Base-by-base conservation (phyloP, 345 rosid genomes). In the Boechera divaricarpa region DNA sequence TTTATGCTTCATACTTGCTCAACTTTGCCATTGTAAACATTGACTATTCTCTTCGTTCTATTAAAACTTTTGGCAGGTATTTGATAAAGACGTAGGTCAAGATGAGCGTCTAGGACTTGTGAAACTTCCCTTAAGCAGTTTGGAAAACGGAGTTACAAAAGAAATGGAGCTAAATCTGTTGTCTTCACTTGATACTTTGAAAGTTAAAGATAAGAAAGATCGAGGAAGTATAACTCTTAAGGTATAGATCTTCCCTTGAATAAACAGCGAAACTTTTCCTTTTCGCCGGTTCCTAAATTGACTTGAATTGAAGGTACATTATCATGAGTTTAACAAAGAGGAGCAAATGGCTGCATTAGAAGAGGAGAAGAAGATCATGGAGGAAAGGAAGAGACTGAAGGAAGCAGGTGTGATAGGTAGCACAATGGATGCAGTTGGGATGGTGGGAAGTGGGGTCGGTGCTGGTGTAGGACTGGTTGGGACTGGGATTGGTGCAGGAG, bases 391-490 rank as follows among this genome's bases (percentile, higher is more conserved):
- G 90, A 91, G 85, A 73, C 77, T 91, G 81, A 96, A 93, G 74
- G 99, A 84, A 72, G 91, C 91, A 18, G 99, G 99, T 59, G 89
- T 89, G 59, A 87, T 96, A n/a, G 97, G 94, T 59, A 96, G 99
- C 81, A 93, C 95, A 2, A 83, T 89, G 94, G 98, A 89, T 72
- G 97, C 97, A 16, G 93, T 75, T 51, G 83, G 82, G 31, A 53
- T 74, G 72, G 79, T 79, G 26, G 82, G 83, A 42, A 79, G 75
- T 7, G 87, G 93, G 13, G 63, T 94, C 4, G 95, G 87, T 33
- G 70, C 90, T 12, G 98, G 96, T 13, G 94, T 85, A 32, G 96
- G 97, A 0, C 32, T 89, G 7, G 97, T 92, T 2, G 98, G 97
- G 5, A 82, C 82, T 0, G 98, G 98, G 6, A 67, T 89, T 18